Conservation (phyloP, 2,329 filamentous ascomycete genomes). For the Epichloe elymi region DNA sequence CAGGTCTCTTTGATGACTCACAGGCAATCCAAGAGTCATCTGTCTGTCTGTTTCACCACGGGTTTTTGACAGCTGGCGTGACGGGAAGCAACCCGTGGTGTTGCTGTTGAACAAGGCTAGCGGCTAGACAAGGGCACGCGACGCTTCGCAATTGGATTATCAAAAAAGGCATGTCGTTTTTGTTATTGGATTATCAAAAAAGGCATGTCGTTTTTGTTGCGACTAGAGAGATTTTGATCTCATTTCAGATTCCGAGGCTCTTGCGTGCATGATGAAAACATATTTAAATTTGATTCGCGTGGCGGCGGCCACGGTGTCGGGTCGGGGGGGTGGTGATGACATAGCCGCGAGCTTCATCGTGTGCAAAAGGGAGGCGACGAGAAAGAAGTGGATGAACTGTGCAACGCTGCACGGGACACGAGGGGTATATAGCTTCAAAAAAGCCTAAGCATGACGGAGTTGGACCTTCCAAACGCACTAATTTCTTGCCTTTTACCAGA, state of each 20-base stretch:
- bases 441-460: not conserved
- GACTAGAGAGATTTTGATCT: not conserved
- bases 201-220: not conserved
- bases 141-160: too few relatives aligned
- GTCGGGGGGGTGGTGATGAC: not conserved
- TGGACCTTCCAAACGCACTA: conserved; percentile 9
- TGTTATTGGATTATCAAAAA: too few relatives aligned
- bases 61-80: too few relatives aligned
- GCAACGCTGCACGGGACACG: not conserved
- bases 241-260: not conserved
- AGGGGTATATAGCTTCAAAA: not conserved
- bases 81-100: too few relatives aligned
- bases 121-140: too few relatives aligned
- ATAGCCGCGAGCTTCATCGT: not conserved
- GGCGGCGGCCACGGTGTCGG: too few relatives aligned
- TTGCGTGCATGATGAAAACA: not conserved
- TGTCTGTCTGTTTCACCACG: too few relatives aligned
- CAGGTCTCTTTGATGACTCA: too few relatives aligned
- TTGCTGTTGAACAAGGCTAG: too few relatives aligned
- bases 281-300: not conserved
- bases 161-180: not conserved
- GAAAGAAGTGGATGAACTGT: too few relatives aligned
- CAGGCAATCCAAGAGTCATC: too few relatives aligned
- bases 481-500: conserved; percentile 11
- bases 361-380: too few relatives aligned